These are phyloP conservation scores for Cenchrus purpureus DNA, from an alignment of 176 grass and related monocot genomes.

Conservation along the genomic window DNA sequence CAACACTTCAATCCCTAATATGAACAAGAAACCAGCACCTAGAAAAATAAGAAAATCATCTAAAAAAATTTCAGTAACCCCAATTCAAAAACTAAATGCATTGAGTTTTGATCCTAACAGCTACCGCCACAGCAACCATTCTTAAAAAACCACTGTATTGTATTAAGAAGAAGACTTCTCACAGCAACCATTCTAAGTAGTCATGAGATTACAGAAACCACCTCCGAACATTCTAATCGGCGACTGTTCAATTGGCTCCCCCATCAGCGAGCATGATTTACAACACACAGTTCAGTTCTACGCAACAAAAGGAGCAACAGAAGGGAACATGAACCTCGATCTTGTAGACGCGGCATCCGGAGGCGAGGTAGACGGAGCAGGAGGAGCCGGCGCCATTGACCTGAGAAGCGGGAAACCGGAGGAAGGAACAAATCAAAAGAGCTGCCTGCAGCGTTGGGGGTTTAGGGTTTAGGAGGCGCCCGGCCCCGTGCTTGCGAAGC, in stretches of 20 bases:
- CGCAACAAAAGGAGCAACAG: background rate
- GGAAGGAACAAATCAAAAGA: background rate
- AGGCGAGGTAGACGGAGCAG: conserved; percentile 83
- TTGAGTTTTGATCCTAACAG: background rate
- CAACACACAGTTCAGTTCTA: background rate
- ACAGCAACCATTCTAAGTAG: background rate
- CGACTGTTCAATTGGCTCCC: background rate
- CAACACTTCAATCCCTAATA: background rate
- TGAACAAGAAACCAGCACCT: background rate
- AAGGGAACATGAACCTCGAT: conserved; percentile 55
- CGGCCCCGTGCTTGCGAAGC: background rate
- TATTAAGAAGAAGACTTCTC: no score
- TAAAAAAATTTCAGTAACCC: background rate
- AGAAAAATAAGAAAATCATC: background rate
- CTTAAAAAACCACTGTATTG: no score
- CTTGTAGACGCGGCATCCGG: conserved; percentile 78
- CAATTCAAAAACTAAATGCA: conserved; percentile 19
- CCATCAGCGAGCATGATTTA: background rate
- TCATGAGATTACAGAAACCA: background rate
- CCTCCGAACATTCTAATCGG: background rate
- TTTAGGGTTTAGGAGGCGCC: conserved; percentile 47
- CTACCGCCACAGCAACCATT: background rate
- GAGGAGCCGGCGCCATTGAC: conserved; percentile 54
- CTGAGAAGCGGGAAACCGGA: conserved; percentile 27
- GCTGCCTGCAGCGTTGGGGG: background rate